Evolutionary conservation across 352 stramenopile species (phyloP).

Genomic region (Phytophthora syringae): DNA sequence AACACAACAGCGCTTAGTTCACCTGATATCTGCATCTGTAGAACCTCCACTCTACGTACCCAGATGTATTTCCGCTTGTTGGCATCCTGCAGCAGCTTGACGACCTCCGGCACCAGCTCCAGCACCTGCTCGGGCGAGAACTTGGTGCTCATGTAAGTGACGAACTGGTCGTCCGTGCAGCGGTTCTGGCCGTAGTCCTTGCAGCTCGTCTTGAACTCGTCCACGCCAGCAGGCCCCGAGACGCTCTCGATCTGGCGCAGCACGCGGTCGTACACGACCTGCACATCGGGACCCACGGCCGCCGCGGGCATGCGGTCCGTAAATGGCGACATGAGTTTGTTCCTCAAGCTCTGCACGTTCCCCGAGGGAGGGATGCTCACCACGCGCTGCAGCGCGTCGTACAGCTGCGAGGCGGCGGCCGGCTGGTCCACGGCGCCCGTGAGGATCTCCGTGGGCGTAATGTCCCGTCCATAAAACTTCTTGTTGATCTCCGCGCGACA

Average conservation of each 20-base stretch:
- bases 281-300: slow-evolving; percentile 75
- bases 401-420: slow-evolving; percentile 79
- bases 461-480: slow-evolving; percentile 90
- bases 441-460: slow-evolving; percentile 85
- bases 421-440: slow-evolving; percentile 84
- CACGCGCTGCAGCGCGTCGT: slow-evolving; percentile 82
- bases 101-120: slow-evolving; percentile 79
- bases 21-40: too few relatives aligned
- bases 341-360: slow-evolving; percentile 54
- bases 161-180: slow-evolving; percentile 76
- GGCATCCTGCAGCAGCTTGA: slow-evolving; percentile 84
- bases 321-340: slow-evolving; percentile 73
- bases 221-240: slow-evolving; percentile 58
- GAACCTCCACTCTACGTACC: slow-evolving; percentile 70
- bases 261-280: slow-evolving; percentile 88
- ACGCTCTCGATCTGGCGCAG: slow-evolving; percentile 73
- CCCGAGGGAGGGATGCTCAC: slow-evolving; percentile 75
- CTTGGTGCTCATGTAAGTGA: slow-evolving; percentile 67
- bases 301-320: slow-evolving; percentile 76
- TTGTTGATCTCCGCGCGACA: slow-evolving; percentile 84
- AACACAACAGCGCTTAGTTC: slow-evolving; percentile 17
- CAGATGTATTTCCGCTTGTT: slow-evolving; percentile 87
- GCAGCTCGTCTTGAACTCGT: slow-evolving; percentile 87
- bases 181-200: slow-evolving; percentile 89
- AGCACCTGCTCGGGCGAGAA: slow-evolving; percentile 78